A percentile compares a stretch with the other conserved stretches of the same genome.
These are phyloP conservation scores for Phylloporus sp. DNA, from an alignment of 768 basidiomycete species.

Conservation along the genomic window DNA sequence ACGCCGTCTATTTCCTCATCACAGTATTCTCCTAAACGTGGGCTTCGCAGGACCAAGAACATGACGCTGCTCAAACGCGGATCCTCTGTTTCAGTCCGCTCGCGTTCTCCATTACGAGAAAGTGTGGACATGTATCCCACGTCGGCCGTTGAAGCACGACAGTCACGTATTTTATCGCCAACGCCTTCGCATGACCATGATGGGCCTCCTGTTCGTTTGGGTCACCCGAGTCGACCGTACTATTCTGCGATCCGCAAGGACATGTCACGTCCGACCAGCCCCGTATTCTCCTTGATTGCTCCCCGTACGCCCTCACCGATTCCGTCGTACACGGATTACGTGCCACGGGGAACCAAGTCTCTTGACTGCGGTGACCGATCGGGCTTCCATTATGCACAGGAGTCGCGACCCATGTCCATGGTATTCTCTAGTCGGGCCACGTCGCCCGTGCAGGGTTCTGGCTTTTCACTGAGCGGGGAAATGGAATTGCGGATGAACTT, in stretches of 20 bases:
- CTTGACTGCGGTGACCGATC: constrained; percentile 27
- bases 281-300: constrained; percentile 24
- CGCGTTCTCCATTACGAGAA: constrained; percentile 21
- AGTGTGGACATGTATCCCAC: constrained; percentile 16
- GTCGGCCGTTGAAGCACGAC: constrained; percentile 18
- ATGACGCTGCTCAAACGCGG: constrained; percentile 30
- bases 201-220: constrained; percentile 36
- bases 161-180: constrained; percentile 18
- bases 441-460: constrained; percentile 23
- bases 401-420: constrained; percentile 30
- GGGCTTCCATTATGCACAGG: constrained; percentile 12
- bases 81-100: constrained; percentile 21
- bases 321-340: constrained; percentile 20
- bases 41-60: constrained; percentile 39
- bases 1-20: constrained; percentile 24
- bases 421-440: constrained; percentile 18
- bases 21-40: constrained; percentile 28
- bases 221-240: constrained; percentile 51
- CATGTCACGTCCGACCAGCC: constrained; percentile 40
- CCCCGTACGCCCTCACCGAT: constrained; percentile 28
- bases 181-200: constrained; percentile 21
- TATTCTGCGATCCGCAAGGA: constrained; percentile 52
- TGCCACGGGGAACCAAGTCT: constrained; percentile 31
- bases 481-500: constrained; percentile 56
- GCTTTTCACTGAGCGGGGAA: constrained; percentile 59